These are phyloP conservation scores for Aspergillus sp. DNA, from an alignment of 2,329 filamentous ascomycete genomes.

Conservation along the genomic window DNA sequence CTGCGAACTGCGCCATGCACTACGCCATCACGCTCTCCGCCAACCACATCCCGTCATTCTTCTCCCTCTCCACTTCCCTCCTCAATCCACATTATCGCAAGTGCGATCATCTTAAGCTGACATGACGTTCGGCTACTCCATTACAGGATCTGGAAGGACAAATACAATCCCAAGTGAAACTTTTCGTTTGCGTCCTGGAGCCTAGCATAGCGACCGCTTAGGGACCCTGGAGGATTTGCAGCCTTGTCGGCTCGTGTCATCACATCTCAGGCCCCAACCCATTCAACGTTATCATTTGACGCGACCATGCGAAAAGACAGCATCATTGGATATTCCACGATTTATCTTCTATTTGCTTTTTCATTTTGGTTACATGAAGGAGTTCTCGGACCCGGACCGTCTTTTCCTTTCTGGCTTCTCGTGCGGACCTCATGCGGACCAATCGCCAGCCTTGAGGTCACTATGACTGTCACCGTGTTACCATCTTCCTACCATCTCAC, in stretches of 20 bases:
- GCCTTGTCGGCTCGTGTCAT: not conserved
- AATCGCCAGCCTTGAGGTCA: not conserved
- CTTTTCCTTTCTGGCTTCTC: not conserved
- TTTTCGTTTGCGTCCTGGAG: not conserved
- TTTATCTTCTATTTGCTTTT: not conserved
- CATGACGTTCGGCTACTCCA: constrained; percentile 7
- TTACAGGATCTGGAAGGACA: constrained; percentile 94
- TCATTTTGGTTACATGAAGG: not conserved
- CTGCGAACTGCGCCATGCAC: constrained; percentile 15
- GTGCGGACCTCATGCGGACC: not conserved
- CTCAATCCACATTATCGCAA: not conserved
- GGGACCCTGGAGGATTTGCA: not conserved
- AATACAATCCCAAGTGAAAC: constrained; percentile 65
- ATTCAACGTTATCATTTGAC: not conserved
- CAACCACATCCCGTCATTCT: constrained; percentile 15
- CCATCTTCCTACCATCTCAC: not conserved
- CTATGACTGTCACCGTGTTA: not conserved
- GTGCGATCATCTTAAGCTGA: constrained; percentile 19
- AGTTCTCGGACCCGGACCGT: not conserved
- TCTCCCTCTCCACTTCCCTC: constrained; percentile 4
- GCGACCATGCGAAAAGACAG: not conserved
- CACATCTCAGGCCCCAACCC: not conserved
- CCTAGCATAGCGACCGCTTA: not conserved
- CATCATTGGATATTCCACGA: not conserved
- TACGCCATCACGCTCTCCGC: constrained; percentile 14